phyloP scores from a whole-genome alignment of 805 yeast genomes.

The Scheffersomyces amazonensis region DNA sequence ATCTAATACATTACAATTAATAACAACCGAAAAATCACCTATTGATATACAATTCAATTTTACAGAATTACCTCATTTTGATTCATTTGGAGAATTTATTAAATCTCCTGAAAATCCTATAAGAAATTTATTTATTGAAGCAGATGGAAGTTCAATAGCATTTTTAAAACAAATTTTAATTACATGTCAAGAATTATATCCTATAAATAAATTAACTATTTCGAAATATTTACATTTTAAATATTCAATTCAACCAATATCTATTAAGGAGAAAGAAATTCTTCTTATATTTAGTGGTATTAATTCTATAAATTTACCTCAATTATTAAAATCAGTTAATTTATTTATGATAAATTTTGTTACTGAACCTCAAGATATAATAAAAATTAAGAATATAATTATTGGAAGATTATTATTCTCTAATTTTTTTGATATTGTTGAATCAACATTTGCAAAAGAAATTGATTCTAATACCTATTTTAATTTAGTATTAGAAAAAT shows the following conservation, averaged over 20 bases:
- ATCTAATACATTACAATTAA: slow-evolving; percentile 15
- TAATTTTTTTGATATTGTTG: slow-evolving; percentile 24
- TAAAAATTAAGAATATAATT: slow-evolving; percentile 17
- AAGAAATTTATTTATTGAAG: slow-evolving; percentile 12
- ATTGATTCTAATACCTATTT: slow-evolving; percentile 10
- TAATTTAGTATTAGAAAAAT: slow-evolving; percentile 19
- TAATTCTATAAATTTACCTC: slow-evolving; percentile 17
- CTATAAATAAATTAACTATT: slow-evolving; percentile 34
- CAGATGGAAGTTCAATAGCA: slow-evolving; percentile 12
- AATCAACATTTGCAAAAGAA: slow-evolving; percentile 9
- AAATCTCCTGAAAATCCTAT: slow-evolving; percentile 12
- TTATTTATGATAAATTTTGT: slow-evolving; percentile 22
- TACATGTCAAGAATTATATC: slow-evolving; percentile 31
- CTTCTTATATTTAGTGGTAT: slow-evolving; percentile 20
- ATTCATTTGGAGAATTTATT: slow-evolving; percentile 15
- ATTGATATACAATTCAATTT: background rate
- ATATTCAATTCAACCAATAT: slow-evolving; percentile 8
- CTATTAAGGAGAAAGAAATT: slow-evolving; percentile 23
- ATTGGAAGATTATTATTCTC: slow-evolving; percentile 25
- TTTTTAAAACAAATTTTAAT: slow-evolving; percentile 18
- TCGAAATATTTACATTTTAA: slow-evolving; percentile 23
- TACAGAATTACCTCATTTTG: background rate
- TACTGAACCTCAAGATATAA: slow-evolving; percentile 5
- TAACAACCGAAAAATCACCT: slow-evolving; percentile 1
- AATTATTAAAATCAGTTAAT: slow-evolving; percentile 15